A percentile compares a stretch with the other conserved stretches of the same genome.
Conservation (phyloP, 495 filamentous ascomycete species). For the Penicillium goetzii region DNA sequence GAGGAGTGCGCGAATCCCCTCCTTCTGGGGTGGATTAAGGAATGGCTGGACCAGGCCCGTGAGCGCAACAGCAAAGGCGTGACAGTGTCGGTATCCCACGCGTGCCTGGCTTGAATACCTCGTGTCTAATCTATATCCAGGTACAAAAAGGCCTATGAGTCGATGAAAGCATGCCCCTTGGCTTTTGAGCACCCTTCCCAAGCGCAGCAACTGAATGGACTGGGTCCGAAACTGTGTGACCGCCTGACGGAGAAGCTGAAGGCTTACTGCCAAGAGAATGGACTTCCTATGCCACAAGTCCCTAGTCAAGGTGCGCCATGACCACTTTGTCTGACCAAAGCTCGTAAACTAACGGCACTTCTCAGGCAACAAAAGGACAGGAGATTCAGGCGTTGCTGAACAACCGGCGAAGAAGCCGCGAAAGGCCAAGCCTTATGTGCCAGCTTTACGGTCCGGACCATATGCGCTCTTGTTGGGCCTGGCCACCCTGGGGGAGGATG, state of each 20-base stretch:
- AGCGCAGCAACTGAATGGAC: slow-evolving; percentile 70
- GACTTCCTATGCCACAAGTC: slow-evolving; percentile 68
- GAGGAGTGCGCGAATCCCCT: slow-evolving; percentile 71
- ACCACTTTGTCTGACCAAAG: background rate
- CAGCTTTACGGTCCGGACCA: slow-evolving; percentile 68
- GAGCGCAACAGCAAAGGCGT: slow-evolving; percentile 73
- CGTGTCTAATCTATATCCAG: slow-evolving; percentile 35
- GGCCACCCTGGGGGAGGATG: slow-evolving; percentile 59
- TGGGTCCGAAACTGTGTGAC: slow-evolving; percentile 71
- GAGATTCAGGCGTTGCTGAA: slow-evolving; percentile 41
- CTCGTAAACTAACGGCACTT: background rate
- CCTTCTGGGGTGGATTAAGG: slow-evolving; percentile 74
- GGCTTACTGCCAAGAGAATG: slow-evolving; percentile 68
- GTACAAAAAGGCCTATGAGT: slow-evolving; percentile 81
- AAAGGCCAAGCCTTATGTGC: slow-evolving; percentile 72
- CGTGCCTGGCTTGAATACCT: background rate
- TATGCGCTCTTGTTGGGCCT: slow-evolving; percentile 77
- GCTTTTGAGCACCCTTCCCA: slow-evolving; percentile 75
- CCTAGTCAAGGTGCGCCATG: slow-evolving; percentile 44
- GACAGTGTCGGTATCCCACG: slow-evolving; percentile 49
- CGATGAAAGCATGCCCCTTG: slow-evolving; percentile 78
- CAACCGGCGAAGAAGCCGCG: slow-evolving; percentile 66
- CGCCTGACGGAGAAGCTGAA: slow-evolving; percentile 71
- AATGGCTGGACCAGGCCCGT: slow-evolving; percentile 76
- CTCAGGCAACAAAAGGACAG: slow-evolving; percentile 47